phyloP scores from a whole-genome alignment of 164 flowering plant species.

The Liquidambar formosana region DNA sequence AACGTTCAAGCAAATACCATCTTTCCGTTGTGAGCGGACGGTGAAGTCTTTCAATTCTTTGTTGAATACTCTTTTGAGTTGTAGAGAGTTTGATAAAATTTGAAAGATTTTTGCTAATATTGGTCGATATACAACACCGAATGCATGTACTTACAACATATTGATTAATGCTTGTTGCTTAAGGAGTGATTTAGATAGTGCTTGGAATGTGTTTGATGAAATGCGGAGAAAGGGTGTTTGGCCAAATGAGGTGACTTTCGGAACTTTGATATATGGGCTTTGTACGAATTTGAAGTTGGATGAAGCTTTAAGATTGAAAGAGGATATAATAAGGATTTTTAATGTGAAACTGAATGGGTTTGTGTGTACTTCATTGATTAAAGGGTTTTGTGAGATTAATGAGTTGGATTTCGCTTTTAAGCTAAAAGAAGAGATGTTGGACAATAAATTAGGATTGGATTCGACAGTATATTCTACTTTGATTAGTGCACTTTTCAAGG shows the following conservation, averaged over 20 bases:
- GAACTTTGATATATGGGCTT: too few species aligned
- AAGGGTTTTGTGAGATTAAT: constrained; percentile 48
- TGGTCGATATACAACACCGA: constrained; percentile 34
- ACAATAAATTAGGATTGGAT: constrained; percentile 32
- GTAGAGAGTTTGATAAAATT: constrained; percentile 44
- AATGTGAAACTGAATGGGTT: constrained; percentile 35
- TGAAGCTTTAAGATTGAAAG: too few species aligned
- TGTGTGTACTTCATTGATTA: constrained; percentile 61
- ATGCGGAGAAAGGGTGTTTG: too few species aligned
- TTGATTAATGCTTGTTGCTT: constrained; percentile 52
- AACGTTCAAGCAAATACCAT: constrained; percentile 49
- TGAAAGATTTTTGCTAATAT: constrained; percentile 32
- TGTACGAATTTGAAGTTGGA: too few species aligned
- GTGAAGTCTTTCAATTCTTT: constrained; percentile 56
- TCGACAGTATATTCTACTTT: constrained; percentile 58
- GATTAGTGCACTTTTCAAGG: constrained; percentile 51
- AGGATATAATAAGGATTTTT: constrained; percentile 41
- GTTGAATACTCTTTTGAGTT: constrained; percentile 52
- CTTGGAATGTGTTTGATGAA: constrained; percentile 61
- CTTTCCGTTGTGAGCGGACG: constrained; percentile 53
- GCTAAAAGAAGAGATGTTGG: constrained; percentile 67
- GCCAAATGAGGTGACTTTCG: too few species aligned
- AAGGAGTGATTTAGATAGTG: constrained; percentile 34
- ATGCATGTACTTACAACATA: constrained; percentile 74
- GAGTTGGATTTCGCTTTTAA: constrained; percentile 47